Percentiles rank a stretch among this genome's conserved stretches.
phyloP scores from a whole-genome alignment of 2,329 filamentous ascomycete genomes.

The Fusarium veterinarium region DNA sequence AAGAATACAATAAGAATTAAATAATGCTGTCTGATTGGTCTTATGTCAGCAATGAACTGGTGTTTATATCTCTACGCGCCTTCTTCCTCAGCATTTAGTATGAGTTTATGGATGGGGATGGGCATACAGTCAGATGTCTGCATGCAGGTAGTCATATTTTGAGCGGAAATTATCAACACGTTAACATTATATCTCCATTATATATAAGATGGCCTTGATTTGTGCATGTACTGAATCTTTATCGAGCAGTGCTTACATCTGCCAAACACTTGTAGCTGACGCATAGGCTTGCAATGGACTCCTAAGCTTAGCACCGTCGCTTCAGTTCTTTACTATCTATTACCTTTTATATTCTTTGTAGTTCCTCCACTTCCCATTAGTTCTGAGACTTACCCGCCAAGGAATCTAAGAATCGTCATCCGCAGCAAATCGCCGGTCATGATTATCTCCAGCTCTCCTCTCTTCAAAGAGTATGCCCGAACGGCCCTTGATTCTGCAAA shows the following conservation, averaged over 20 bases:
- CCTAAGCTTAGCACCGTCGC: background rate
- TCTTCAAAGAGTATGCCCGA: conserved; percentile 44
- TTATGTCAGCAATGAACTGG: background rate
- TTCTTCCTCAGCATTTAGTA: background rate
- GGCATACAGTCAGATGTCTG: background rate
- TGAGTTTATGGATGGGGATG: background rate
- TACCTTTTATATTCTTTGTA: background rate
- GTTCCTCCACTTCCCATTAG: background rate
- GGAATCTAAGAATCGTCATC: background rate
- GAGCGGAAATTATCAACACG: background rate
- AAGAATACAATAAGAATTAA: background rate
- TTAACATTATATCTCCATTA: background rate
- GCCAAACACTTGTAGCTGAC: conserved; percentile 3
- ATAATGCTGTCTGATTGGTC: background rate
- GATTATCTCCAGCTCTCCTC: conserved; percentile 40
- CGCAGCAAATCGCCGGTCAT: conserved; percentile 16
- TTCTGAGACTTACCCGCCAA: background rate
- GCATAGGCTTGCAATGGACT: background rate
- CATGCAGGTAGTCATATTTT: background rate
- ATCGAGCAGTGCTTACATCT: conserved; percentile 16
- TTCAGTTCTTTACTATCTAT: background rate
- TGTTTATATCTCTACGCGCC: background rate
- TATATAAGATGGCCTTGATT: background rate
- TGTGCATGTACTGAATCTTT: background rate
- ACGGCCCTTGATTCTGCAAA: conserved; percentile 27